Percentiles rank a stretch among this genome's conserved stretches.
phyloP scores from a whole-genome alignment of 2,329 filamentous ascomycete genomes.

The Diaporthe caulivora region DNA sequence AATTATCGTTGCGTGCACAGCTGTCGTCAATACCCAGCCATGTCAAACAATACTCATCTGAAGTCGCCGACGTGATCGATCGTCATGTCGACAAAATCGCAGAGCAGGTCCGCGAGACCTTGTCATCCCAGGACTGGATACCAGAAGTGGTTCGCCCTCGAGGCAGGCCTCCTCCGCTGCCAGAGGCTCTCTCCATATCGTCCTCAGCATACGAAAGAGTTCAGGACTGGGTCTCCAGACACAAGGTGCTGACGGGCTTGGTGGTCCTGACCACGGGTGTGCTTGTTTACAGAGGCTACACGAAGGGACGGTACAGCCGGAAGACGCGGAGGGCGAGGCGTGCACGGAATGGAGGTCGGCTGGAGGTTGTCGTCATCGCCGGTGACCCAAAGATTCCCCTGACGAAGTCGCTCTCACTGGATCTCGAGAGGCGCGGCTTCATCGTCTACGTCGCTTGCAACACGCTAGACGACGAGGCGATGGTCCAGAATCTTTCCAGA shows the following conservation, averaged over 20 bases:
- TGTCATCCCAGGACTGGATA: slow-evolving; percentile 78
- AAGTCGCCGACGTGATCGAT: slow-evolving; percentile 85
- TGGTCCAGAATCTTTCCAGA: slow-evolving; percentile 81
- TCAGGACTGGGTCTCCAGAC: slow-evolving; percentile 77
- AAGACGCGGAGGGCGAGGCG: slow-evolving; percentile 81
- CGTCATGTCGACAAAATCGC: slow-evolving; percentile 83
- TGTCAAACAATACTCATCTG: slow-evolving; percentile 76
- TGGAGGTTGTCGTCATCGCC: slow-evolving; percentile 88
- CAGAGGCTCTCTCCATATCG: slow-evolving; percentile 49
- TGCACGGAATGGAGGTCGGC: slow-evolving; percentile 84
- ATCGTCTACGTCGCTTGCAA: slow-evolving; percentile 92
- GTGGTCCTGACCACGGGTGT: slow-evolving; percentile 79
- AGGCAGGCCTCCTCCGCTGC: slow-evolving; percentile 62
- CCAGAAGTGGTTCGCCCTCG: slow-evolving; percentile 75
- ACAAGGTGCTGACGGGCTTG: slow-evolving; percentile 81
- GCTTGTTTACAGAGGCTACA: slow-evolving; percentile 65
- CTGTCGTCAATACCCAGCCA: slow-evolving; percentile 70
- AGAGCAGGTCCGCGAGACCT: slow-evolving; percentile 74
- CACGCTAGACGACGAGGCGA: slow-evolving; percentile 85
- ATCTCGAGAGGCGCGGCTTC: slow-evolving; percentile 91
- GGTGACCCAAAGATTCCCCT: slow-evolving; percentile 89
- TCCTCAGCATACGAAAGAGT: slow-evolving; percentile 62
- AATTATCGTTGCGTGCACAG: slow-evolving; percentile 48
- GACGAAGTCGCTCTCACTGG: slow-evolving; percentile 84
- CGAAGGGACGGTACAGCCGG: slow-evolving; percentile 67